Evolutionary conservation across 371 early-diverging fungal species (phyloP).

Genomic region (Conidiobolus incongruus): DNA sequence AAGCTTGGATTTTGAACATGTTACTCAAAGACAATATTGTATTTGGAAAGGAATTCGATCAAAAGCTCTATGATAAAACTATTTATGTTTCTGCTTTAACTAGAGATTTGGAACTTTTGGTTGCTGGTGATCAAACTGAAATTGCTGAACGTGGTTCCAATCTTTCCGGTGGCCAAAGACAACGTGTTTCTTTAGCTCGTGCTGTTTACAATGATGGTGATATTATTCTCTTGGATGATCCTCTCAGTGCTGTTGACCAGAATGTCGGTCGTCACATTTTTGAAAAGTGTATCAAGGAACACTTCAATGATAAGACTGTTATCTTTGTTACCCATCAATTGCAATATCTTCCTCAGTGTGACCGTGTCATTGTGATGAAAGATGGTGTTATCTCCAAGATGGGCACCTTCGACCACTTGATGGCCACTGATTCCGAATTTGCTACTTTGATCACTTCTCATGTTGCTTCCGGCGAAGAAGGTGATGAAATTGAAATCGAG

Average conservation of each 20-base stretch:
- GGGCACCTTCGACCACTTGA: constrained; percentile 41
- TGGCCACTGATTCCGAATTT: constrained; percentile 19
- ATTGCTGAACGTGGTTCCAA: constrained; percentile 66
- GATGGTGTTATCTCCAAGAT: constrained; percentile 34
- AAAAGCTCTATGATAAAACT: constrained; percentile 22
- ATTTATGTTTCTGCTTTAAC: constrained; percentile 28
- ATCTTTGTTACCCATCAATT: constrained; percentile 37
- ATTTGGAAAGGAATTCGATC: constrained; percentile 30
- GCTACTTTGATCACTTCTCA: constrained; percentile 11
- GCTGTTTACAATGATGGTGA: constrained; percentile 37
- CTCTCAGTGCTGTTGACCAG: constrained; percentile 23
- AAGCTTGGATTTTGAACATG: constrained; percentile 46
- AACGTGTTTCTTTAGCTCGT: constrained; percentile 42
- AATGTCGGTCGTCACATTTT: constrained; percentile 30
- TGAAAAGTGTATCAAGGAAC: constrained; percentile 28
- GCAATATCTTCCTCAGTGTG: constrained; percentile 29
- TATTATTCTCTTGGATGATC: constrained; percentile 41
- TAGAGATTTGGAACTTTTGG: constrained; percentile 36
- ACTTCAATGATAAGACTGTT: constrained; percentile 25
- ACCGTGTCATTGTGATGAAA: constrained; percentile 34
- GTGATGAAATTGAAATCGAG: constrained; percentile 22
- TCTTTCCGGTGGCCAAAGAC: constrained; percentile 46
- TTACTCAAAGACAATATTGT: constrained; percentile 47
- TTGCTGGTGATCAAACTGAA: constrained; percentile 50
- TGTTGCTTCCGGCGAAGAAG: constrained; percentile 4